Percentiles rank a stretch among this genome's conserved stretches.
These are phyloP conservation scores for Pugionium dolabratum DNA, from an alignment of 345 rosid species.

Conservation along the genomic window DNA sequence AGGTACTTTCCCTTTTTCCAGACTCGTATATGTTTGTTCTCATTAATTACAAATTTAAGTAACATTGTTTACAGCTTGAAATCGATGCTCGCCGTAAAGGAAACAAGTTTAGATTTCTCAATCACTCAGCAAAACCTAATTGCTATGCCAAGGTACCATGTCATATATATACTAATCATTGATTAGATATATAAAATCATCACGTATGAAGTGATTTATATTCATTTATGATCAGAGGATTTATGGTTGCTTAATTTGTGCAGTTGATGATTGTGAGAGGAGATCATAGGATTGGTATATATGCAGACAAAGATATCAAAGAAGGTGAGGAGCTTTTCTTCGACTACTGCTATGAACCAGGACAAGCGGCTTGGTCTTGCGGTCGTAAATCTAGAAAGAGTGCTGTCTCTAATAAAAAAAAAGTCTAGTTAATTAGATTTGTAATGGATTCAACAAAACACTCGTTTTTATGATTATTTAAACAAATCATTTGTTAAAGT, in stretches of 20 bases:
- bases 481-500: no score
- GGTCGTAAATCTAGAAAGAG: slow-evolving; percentile 43
- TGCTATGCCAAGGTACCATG: slow-evolving; percentile 77
- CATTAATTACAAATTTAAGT: neutral
- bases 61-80: slow-evolving; percentile 51
- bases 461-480: no score
- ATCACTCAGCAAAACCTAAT: slow-evolving; percentile 82
- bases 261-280: slow-evolving; percentile 92
- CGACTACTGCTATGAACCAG: slow-evolving; percentile 76
- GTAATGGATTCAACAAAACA: no score
- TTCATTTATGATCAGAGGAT: no score
- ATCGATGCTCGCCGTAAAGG: slow-evolving; percentile 90
- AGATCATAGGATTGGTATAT: slow-evolving; percentile 86
- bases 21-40: neutral
- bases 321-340: slow-evolving; percentile 86
- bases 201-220: neutral
- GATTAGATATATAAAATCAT: no score
- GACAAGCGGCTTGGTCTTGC: slow-evolving; percentile 70
- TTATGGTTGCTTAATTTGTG: neutral
- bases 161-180: no score
- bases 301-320: slow-evolving; percentile 69
- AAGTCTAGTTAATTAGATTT: no score
- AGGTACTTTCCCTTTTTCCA: slow-evolving; percentile 46
- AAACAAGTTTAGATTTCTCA: slow-evolving; percentile 86
- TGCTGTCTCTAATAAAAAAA: slow-evolving; percentile 52